Base-by-base conservation (phyloP, 176 grass and related monocot species). In the Eremochloa ophiuroides region DNA sequence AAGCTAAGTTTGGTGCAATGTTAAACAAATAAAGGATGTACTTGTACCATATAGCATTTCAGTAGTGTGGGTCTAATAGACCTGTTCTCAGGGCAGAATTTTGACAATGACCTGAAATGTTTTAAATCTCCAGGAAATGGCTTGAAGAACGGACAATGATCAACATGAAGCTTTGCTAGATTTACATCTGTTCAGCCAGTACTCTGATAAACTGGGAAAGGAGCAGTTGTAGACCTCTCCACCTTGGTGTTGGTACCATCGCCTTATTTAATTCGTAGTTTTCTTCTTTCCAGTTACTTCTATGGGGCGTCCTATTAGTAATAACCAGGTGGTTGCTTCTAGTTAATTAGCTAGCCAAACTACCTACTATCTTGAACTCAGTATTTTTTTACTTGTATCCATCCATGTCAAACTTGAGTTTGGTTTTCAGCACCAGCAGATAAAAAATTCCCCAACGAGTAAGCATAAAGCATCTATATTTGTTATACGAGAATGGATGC, bases 281-380 rank as follows among this genome's bases (percentile, higher is more conserved):
- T 73, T 83, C 67, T 79, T 83, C 35, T 47, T 67, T 79, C 71
- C 39, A 66, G 66, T 65, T 78, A 78, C 73, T 82, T 87, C 73
- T 77, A 8, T 58, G 86, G 66, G 66, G 44, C 59, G 16, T 66
- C 66, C 34, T 83, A 58, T 83, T 83, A 73, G 58, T 55, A 78
- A 30, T 73, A 66, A 59, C 80, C 66, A 78, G 40, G 78, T 46
- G 27, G 14, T 44, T 78, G 55, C 74, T 77, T 83, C 80, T 78
- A 88, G 65, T 64, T 72, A 77, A 83, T 73, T 37, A 50, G 51
- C 41, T 83, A 74, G 31, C 39, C 39, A 80, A 74, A 46, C 47
- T 74, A 37, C 68, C 59, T 55, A 67, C 18, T 80, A 69, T 60
- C 37, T 37, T 68, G 33, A 66, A 11, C 4, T 29, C 34, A 67